phyloP scores from a whole-genome alignment of 2,329 filamentous ascomycete species.

The Alternaria postmessia region DNA sequence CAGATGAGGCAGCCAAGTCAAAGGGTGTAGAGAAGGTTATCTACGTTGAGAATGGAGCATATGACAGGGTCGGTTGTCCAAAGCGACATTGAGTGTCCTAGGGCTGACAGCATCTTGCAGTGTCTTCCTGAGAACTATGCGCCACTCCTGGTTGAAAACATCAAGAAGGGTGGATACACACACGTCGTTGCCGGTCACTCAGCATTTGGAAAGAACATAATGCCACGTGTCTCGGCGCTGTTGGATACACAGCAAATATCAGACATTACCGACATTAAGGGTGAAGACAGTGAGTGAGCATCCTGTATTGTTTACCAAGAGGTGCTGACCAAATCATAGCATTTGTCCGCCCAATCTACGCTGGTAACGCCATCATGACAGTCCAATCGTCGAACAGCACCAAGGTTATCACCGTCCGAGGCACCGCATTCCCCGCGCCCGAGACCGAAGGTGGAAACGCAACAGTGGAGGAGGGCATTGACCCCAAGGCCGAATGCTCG shows the following conservation, averaged over 20 bases:
- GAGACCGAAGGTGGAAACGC: slow-evolving; percentile 77
- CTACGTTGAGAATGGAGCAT: slow-evolving; percentile 84
- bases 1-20: slow-evolving; percentile 86
- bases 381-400: slow-evolving; percentile 86
- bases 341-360: slow-evolving; percentile 96
- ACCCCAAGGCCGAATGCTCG: slow-evolving; percentile 76
- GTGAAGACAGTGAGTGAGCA: slow-evolving; percentile 75
- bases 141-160: slow-evolving; percentile 92
- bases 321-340: slow-evolving; percentile 53
- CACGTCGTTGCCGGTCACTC: slow-evolving; percentile 92
- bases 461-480: slow-evolving; percentile 78
- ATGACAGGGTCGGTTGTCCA: slow-evolving; percentile 76
- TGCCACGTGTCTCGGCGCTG: slow-evolving; percentile 90
- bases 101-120: slow-evolving; percentile 45
- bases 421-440: slow-evolving; percentile 85
- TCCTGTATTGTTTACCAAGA: too few relatives aligned
- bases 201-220: slow-evolving; percentile 93
- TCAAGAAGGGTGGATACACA: slow-evolving; percentile 93
- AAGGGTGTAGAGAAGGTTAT: slow-evolving; percentile 92
- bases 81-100: neutral
- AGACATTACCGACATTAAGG: slow-evolving; percentile 85
- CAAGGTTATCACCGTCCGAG: slow-evolving; percentile 91
- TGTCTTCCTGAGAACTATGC: slow-evolving; percentile 93
- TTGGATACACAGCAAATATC: slow-evolving; percentile 93
- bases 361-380: slow-evolving; percentile 95